A percentile compares a stretch with the other conserved stretches of the same genome.
phyloP scores from a whole-genome alignment of 208 protist species.

The Jaenimonas drosophilae region DNA sequence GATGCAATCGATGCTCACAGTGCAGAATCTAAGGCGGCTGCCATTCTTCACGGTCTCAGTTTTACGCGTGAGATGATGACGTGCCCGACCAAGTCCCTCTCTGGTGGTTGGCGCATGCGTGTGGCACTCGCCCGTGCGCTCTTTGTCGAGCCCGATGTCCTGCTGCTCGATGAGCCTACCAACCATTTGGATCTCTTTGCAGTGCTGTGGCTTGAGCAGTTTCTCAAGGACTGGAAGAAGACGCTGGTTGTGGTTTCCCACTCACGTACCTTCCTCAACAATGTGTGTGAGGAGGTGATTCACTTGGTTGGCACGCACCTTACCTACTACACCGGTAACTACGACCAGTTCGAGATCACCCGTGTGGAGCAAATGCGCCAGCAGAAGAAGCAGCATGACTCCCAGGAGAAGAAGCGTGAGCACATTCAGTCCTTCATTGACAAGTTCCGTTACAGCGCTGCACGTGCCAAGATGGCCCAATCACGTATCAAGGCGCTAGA shows the following conservation, averaged over 20 bases:
- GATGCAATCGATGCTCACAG: conserved; percentile 94
- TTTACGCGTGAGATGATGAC: conserved; percentile 94
- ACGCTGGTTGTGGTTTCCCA: conserved; percentile 98
- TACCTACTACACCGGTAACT: conserved; percentile 91
- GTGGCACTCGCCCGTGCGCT: conserved; percentile 94
- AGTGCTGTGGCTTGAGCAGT: conserved; percentile 97
- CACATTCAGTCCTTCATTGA: conserved; percentile 94
- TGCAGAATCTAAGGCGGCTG: conserved; percentile 77
- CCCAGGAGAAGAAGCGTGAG: conserved; percentile 83
- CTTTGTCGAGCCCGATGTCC: conserved; percentile 93
- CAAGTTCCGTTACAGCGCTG: conserved; percentile 87
- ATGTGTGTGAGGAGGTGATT: conserved; percentile 92
- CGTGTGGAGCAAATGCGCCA: conserved; percentile 81
- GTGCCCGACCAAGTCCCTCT: conserved; percentile 73
- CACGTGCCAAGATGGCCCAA: conserved; percentile 90
- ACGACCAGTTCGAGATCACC: conserved; percentile 90
- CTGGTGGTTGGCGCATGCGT: conserved; percentile 97
- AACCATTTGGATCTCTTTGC: conserved; percentile 98
- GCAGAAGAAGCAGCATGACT: conserved; percentile 81
- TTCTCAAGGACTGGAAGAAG: conserved; percentile 90
- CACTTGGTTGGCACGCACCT: conserved; percentile 82
- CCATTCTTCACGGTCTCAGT: conserved; percentile 89
- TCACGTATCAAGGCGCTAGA: conserved; percentile 92
- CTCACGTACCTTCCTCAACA: conserved; percentile 95
- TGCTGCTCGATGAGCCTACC: conserved; percentile 96